These are phyloP conservation scores for Lentinula aciculospora DNA, from an alignment of 768 basidiomycete species.

Conservation along the genomic window DNA sequence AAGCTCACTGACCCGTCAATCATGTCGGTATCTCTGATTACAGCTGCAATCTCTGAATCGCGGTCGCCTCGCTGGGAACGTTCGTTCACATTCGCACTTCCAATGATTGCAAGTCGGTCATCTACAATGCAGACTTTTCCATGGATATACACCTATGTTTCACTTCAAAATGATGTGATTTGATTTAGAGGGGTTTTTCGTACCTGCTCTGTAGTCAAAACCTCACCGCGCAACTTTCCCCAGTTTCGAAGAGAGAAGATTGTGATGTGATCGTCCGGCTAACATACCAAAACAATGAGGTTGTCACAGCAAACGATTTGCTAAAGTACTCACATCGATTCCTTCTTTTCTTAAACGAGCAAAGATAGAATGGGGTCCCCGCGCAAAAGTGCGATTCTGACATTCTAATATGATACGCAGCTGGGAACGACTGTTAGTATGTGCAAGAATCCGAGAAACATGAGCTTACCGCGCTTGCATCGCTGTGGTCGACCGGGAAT, in stretches of 20 bases:
- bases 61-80: slow-evolving; percentile 93
- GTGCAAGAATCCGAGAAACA: not conserved
- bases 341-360: slow-evolving; percentile 77
- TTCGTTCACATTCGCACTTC: slow-evolving; percentile 97
- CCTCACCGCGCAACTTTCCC: slow-evolving; percentile 83
- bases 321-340: slow-evolving; percentile 62
- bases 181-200: slow-evolving; percentile 12
- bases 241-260: slow-evolving; percentile 91
- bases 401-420: slow-evolving; percentile 94
- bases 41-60: slow-evolving; percentile 90
- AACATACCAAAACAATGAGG: slow-evolving; percentile 9
- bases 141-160: slow-evolving; percentile 77
- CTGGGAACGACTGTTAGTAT: slow-evolving; percentile 28
- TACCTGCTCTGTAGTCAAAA: slow-evolving; percentile 85
- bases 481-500: slow-evolving; percentile 86
- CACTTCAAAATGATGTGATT: not conserved
- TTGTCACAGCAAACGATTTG: not conserved
- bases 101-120: slow-evolving; percentile 90
- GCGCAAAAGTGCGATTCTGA: slow-evolving; percentile 82
- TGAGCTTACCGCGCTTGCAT: slow-evolving; percentile 79
- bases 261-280: slow-evolving; percentile 91
- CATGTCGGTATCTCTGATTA: slow-evolving; percentile 96
- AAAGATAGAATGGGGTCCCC: slow-evolving; percentile 92
- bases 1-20: slow-evolving; percentile 65
- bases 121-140: slow-evolving; percentile 89